Base-by-base conservation (phyloP, 2,329 filamentous ascomycete species). In the Dactylellina parvicollis region DNA sequence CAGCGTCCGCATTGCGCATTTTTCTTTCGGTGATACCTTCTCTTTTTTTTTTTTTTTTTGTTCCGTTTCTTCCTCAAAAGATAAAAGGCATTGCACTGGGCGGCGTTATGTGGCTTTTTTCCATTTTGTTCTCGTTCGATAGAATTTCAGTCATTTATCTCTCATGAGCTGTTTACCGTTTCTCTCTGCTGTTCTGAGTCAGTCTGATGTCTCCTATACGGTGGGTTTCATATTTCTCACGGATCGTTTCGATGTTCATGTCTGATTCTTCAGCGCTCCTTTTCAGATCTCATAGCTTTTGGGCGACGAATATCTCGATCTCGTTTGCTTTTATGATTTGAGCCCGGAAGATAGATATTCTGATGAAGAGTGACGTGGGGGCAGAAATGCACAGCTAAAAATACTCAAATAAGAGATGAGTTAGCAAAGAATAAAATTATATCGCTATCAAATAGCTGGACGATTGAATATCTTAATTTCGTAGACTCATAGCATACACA, bases 151-250 rank as follows among this genome's bases (percentile, higher is more conserved):
- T 9, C 5, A 4, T 4, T 30, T 24, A 30, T 16, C 20, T 44
- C 32, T 2, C 34, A 44, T 20, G 7, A 10, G 5, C 44, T 46
- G 26, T 56, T 36, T 9, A 18, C 20, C 46, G 55, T 24, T 42
- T 49, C n/a, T 42, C 30, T 16, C 20, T 9, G 20, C 10, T 10
- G 8, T 52, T 62, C 38, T 30, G 18, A 18, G 3, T 28, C 32
- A 28, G n/a, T 34, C 10, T 16, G 44, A 22, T 49, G 28, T 12
- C 14, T 56, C 26, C 12, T 69, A 54, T 22, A 49, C 47, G 10
- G 40, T 47, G 9, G 75, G 38, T 22, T 69, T 57, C 49, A 67
- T 75, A 32, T 75, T 75, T 44, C 18, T 64, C 30, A 75, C 75
- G 38, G 72, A 71, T 75, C 52, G 34, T 52, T 64, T 36, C 12